Base-by-base conservation (phyloP, 1,284 basidiomycete genomes). In the Singerocomus inundabilis region DNA sequence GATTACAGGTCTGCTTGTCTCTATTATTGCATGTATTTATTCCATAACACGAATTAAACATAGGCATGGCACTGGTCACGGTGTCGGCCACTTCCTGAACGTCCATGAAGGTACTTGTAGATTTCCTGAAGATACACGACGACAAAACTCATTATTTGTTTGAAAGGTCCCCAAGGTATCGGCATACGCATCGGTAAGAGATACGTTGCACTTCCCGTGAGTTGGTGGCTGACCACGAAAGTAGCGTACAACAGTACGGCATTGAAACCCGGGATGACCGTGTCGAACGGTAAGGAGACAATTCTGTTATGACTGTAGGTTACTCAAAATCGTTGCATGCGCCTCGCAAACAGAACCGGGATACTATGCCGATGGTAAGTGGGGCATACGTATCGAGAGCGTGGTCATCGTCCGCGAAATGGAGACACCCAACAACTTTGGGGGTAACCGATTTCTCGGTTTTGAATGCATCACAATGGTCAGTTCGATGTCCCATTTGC, bases 371-470 rank as follows among this genome's bases (percentile, higher is more conserved):
- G 94, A 98, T 60, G 96, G 94, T 6, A 75, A 81, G 51, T 99
- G 88, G 65, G 96, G 96, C 4, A 93, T 98, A 57, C 85, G 96
- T 3, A 94, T 97, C 60, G 96, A 99, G 72, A 93, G 84, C 66
- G 78, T 96, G 36, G 82, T 94, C 15, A 74, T 93, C 26, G 86
- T 95, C 8, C 78, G 79, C 51, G 78, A 85, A 33, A 84, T 73
- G 6, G 69, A 85, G 52, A 94, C 92, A 1, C 81, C 77, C 6
- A 81, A 94, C 67, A 91, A 93, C 65, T 98, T 95, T 67, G 93
- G 91, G 5, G 87, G 88, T 58, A 89, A 86, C 57, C 88, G 85
- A 3, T 97, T 83, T 68, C 77, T 96, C 24, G 77, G 82, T 8
- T 90, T 96, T 57, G 93, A 98, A 70, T 77, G 81, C 53, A 77